Conservation (phyloP, 805 yeast species). For the Blastobotrys terrestris region DNA sequence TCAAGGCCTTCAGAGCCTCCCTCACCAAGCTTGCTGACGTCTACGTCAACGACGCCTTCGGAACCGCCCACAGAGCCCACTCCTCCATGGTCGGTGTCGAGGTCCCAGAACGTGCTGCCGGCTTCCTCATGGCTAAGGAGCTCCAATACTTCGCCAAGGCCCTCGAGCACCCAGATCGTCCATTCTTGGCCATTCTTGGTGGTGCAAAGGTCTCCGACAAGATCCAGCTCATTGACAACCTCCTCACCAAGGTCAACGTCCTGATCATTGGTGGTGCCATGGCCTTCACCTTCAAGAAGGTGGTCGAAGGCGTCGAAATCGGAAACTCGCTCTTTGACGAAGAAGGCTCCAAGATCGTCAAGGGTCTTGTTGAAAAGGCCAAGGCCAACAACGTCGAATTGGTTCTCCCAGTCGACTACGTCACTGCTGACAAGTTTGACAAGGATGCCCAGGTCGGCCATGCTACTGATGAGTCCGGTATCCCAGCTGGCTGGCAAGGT, state of each 20-base stretch:
- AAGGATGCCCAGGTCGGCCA: constrained; percentile 81
- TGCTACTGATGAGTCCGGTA: constrained; percentile 87
- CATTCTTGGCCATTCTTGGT: constrained; percentile 97
- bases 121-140: constrained; percentile 98
- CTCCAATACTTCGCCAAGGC: constrained; percentile 97
- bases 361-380: constrained; percentile 88
- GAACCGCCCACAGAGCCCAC: constrained; percentile 99
- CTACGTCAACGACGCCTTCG: constrained; percentile 95
- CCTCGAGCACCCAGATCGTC: constrained; percentile 95
- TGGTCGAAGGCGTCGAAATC: constrained; percentile 73
- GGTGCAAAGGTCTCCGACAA: constrained; percentile 99
- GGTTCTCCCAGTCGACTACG: constrained; percentile 91
- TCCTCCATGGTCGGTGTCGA: constrained; percentile 98
- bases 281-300: constrained; percentile 99
- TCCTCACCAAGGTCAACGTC: constrained; percentile 86
- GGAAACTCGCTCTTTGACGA: constrained; percentile 91
- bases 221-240: constrained; percentile 93
- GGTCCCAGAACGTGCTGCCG: constrained; percentile 94
- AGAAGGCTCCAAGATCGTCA: constrained; percentile 94
- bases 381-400: constrained; percentile 92
- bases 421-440: constrained; percentile 90
- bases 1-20: constrained; percentile 80
- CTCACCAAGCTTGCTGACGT: constrained; percentile 93
- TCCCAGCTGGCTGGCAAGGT: constrained; percentile 93
- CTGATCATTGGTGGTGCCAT: constrained; percentile 99